Conservation (phyloP, 306 rosid genomes). For the Senna siamea region DNA sequence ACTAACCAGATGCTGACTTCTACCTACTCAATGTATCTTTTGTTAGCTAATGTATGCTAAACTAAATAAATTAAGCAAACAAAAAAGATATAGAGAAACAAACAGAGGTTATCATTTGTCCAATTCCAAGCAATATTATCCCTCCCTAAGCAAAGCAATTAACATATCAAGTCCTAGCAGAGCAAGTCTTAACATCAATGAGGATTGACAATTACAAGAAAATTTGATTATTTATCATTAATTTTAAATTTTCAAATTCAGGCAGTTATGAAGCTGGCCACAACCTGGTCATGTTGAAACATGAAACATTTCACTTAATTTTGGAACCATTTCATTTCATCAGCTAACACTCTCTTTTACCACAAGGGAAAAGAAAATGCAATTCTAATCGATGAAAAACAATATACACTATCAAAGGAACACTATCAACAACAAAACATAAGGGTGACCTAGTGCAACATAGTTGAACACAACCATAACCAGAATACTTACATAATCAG, state of each 20-base stretch:
- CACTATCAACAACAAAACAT: neutral
- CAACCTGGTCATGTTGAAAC: slow-evolving; percentile 14
- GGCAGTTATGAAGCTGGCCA: neutral
- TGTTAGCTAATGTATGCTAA: slow-evolving; percentile 6
- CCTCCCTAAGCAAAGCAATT: neutral
- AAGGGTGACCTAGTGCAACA: slow-evolving; percentile 16
- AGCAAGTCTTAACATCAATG: slow-evolving; percentile 1
- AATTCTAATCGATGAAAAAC: slow-evolving; percentile 1
- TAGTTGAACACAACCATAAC: slow-evolving; percentile 24
- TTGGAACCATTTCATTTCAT: slow-evolving; percentile 3
- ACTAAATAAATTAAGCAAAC: neutral
- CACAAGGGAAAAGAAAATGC: slow-evolving; percentile 18
- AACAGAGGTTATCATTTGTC: neutral
- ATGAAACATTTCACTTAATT: slow-evolving; percentile 24
- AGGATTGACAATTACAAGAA: slow-evolving; percentile 19
- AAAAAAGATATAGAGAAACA: slow-evolving; percentile 1
- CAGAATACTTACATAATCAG: slow-evolving; percentile 87
- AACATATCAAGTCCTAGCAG: slow-evolving; percentile 2
- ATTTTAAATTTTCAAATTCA: neutral
- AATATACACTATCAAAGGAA: neutral
- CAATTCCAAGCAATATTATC: slow-evolving; percentile 17
- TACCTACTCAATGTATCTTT: too few relatives aligned
- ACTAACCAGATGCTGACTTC: neutral
- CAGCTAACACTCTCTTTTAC: slow-evolving; percentile 21
- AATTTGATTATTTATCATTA: slow-evolving; percentile 12